A percentile compares a stretch with the other conserved stretches of the same genome.
Conservation (phyloP, 768 basidiomycete genomes). For the Lentinula boryana region DNA sequence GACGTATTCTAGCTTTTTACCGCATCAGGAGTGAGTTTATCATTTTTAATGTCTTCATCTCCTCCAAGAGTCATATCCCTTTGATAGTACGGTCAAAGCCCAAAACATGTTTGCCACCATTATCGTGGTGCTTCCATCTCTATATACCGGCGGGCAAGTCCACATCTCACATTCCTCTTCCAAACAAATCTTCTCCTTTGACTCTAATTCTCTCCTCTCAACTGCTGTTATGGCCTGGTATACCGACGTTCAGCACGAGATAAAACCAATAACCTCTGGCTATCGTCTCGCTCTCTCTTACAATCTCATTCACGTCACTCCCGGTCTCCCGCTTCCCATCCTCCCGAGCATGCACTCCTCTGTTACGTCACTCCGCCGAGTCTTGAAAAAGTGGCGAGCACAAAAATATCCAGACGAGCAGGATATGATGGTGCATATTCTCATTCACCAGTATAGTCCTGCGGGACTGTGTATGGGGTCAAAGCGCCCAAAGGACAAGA, state of each 20-base stretch:
- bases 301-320: background rate
- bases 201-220: constrained; percentile 17
- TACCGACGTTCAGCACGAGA: no score
- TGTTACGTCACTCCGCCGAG: background rate
- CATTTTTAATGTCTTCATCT: no score
- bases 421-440: constrained; percentile 17
- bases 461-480: constrained; percentile 16
- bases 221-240: no score
- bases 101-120: constrained; percentile 47
- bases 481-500: constrained; percentile 33
- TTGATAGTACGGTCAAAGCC: no score
- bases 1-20: no score
- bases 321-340: constrained; percentile 36
- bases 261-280: no score
- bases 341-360: constrained; percentile 29
- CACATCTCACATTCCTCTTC: constrained; percentile 32
- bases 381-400: constrained; percentile 32
- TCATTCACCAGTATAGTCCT: constrained; percentile 21
- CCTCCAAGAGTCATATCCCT: no score
- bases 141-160: constrained; percentile 39
- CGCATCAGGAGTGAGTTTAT: no score
- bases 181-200: constrained; percentile 29
- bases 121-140: constrained; percentile 40
- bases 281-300: no score
- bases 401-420: constrained; percentile 13